Evolutionary conservation across 2,329 filamentous ascomycete genomes (phyloP).

Genomic region (Diplocarpon rosae): DNA sequence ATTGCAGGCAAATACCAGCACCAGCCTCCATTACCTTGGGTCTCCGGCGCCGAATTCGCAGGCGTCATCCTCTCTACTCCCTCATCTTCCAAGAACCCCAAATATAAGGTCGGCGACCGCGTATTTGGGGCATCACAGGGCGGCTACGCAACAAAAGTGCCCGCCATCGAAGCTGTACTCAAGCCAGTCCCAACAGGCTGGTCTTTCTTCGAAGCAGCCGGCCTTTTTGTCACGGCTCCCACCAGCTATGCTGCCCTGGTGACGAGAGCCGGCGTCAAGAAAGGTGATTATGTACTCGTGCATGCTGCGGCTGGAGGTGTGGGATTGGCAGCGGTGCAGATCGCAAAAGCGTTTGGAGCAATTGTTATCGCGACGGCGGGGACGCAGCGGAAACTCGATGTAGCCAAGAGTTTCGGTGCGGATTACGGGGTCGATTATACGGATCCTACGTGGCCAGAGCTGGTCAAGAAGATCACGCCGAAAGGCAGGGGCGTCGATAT

Average conservation of each 20-base stretch:
- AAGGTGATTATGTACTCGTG: slow-evolving; percentile 77
- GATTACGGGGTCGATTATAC: slow-evolving; percentile 75
- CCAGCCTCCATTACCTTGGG: slow-evolving; percentile 77
- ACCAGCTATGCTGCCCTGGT: slow-evolving; percentile 82
- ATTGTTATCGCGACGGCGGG: slow-evolving; percentile 90
- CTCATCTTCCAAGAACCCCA: slow-evolving; percentile 27
- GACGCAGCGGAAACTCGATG: slow-evolving; percentile 64
- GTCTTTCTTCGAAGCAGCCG: slow-evolving; percentile 76
- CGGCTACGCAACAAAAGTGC: slow-evolving; percentile 69
- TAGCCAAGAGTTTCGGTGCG: slow-evolving; percentile 72
- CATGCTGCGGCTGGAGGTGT: slow-evolving; percentile 91
- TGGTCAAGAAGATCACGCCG: slow-evolving; percentile 70
- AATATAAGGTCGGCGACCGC: slow-evolving; percentile 7
- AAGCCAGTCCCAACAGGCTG: slow-evolving; percentile 69
- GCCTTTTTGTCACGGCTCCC: slow-evolving; percentile 83
- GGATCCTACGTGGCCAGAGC: slow-evolving; percentile 47
- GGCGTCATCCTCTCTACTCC: slow-evolving; percentile 64
- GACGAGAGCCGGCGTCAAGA: slow-evolving; percentile 61
- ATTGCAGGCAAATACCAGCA: slow-evolving; percentile 93
- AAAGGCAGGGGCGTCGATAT: slow-evolving; percentile 66
- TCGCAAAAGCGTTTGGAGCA: slow-evolving; percentile 85
- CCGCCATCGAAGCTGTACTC: slow-evolving; percentile 54
- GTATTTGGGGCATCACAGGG: slow-evolving; percentile 28
- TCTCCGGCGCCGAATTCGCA: slow-evolving; percentile 78
- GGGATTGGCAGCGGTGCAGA: slow-evolving; percentile 81